A percentile compares a stretch with the other conserved stretches of the same genome.
Conservation (phyloP, 2,329 filamentous ascomycete species). For the Fusarium musae region DNA sequence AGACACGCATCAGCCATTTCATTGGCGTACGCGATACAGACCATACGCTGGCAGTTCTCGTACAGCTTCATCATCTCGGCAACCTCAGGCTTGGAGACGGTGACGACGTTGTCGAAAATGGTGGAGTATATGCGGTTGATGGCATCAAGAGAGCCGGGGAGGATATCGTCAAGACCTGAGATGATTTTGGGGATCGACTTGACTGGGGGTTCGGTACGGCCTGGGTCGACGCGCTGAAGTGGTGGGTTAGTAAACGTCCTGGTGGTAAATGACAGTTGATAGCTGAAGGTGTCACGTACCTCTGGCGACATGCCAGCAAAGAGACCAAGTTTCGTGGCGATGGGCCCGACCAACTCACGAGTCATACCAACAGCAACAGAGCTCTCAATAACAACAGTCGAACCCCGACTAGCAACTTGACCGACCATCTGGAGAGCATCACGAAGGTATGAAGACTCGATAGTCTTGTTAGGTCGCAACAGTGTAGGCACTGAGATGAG, state of each 20-base stretch:
- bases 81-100: not conserved
- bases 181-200: not conserved
- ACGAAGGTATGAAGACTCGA: not conserved
- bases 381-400: not conserved
- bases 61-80: conserved; percentile 2
- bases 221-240: not conserved
- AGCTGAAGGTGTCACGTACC: not conserved
- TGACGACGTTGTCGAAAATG: not conserved
- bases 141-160: not conserved
- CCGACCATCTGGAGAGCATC: not conserved
- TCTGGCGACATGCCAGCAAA: conserved; percentile 2
- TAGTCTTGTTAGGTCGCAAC: not conserved
- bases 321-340: not conserved
- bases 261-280: too few species aligned
- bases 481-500: not conserved
- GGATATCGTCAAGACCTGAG: not conserved
- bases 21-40: not conserved
- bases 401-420: not conserved
- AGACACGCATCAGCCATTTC: not conserved
- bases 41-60: not conserved
- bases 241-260: not conserved
- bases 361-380: not conserved
- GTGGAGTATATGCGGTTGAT: not conserved
- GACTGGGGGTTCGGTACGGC: not conserved
- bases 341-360: not conserved